Conservation (phyloP, 192 early-diverging fungal species). For the Helicostylum pulchrum region DNA sequence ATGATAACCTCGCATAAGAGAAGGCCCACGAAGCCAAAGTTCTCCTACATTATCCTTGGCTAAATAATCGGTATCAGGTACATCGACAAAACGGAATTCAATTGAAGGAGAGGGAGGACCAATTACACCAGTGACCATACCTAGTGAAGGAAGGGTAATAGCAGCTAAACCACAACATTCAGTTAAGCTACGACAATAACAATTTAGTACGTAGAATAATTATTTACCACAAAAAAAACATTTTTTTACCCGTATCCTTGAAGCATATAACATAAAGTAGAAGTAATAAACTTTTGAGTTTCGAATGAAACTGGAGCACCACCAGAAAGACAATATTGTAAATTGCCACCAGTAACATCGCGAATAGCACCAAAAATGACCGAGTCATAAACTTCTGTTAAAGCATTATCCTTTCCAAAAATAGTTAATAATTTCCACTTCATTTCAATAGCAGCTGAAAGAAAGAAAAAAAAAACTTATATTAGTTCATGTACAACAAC, state of each 20-base stretch:
- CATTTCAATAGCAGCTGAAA: conserved; percentile 46
- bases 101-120: conserved; percentile 62
- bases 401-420: conserved; percentile 43
- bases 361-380: conserved; percentile 59
- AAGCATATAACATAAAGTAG: conserved; percentile 58
- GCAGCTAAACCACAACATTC: conserved; percentile 58
- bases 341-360: conserved; percentile 62
- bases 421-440: conserved; percentile 48
- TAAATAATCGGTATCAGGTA: conserved; percentile 52
- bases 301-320: conserved; percentile 76
- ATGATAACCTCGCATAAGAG: conserved; percentile 51
- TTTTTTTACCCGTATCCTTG: conserved; percentile 67
- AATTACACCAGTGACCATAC: conserved; percentile 44
- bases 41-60: conserved; percentile 56
- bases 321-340: conserved; percentile 60
- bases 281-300: conserved; percentile 69
- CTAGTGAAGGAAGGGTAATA: conserved; percentile 42
- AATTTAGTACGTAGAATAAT: background rate
- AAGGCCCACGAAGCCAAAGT: conserved; percentile 61
- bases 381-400: conserved; percentile 54
- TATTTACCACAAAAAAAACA: background rate
- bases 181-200: conserved; percentile 50
- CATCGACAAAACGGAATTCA: conserved; percentile 62
- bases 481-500: background rate
- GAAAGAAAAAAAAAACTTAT: background rate